Base-by-base conservation (phyloP, 108 stramenopile genomes). In the Seminavis robusta region DNA sequence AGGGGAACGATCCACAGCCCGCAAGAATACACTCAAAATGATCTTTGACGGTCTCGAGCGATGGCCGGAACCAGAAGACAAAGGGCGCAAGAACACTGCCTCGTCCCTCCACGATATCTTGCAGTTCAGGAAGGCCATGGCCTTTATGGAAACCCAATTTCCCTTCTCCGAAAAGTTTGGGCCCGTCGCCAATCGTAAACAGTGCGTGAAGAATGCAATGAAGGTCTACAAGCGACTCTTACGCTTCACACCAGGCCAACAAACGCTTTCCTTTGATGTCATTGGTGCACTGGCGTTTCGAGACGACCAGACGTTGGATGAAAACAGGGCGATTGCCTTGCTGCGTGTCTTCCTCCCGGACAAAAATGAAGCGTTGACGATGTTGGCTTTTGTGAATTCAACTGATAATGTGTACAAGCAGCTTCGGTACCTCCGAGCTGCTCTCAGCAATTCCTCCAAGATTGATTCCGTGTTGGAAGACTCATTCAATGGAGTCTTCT, bases 101-200 rank as follows among this genome's bases (percentile, higher is more conserved):
- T n/a, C 30, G 9, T 59, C 76, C 2, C 66, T 77, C 15, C 13
- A 38, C 9, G 42, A 60, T 1, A 53, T 90, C 30, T 49, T 90
- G 0, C 47, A 79, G 41, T 86, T 90, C 32, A 65, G 74, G 11
- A 63, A 84, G 49, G 71, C 82, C 20, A 59, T 86, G 17, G 45
- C 71, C 9, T 80, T 65, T 61, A 77, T 89, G 66, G 59, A 84
- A 38, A 73, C 55, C 10, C 38, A 36, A 20, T 83, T 63, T 66
- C 77, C 77, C 25, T 86, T 85, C 40, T 66, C 76, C 13, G 56
- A 38, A 17, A 43, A 80, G 31, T 90, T 85, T 47, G 88, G 88
- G 21, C 50, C 56, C 3, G 84, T 81, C 11, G 51, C 59, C 37
- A 71, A 60, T 0, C 52, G 88, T 27, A 73, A 86, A 29, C 41